phyloP scores from a whole-genome alignment of 1,139 yeast genomes.

The Scheffersomyces insectosa region DNA sequence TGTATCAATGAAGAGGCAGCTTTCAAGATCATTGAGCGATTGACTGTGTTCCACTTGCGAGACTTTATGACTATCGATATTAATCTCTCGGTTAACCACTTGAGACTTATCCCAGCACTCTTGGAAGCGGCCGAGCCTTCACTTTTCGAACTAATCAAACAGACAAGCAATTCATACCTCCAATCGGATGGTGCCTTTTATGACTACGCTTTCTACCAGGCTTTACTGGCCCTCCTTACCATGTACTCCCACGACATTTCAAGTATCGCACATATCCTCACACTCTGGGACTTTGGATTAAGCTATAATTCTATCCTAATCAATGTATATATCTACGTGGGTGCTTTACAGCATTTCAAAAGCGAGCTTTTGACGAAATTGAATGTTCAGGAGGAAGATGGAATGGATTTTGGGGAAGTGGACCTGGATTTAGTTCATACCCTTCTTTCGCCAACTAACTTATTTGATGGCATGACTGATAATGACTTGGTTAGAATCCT shows the following conservation, averaged over 20 bases:
- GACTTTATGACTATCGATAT: slow-evolving; percentile 83
- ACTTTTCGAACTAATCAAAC: slow-evolving; percentile 50
- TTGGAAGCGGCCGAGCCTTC: slow-evolving; percentile 50
- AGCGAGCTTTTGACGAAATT: slow-evolving; percentile 35
- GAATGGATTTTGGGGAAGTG: slow-evolving; percentile 17
- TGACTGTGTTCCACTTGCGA: slow-evolving; percentile 66
- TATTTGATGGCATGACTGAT: slow-evolving; percentile 33
- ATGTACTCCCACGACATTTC: slow-evolving; percentile 73
- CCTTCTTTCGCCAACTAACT: slow-evolving; percentile 33
- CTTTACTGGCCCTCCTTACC: slow-evolving; percentile 76
- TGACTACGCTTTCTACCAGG: slow-evolving; percentile 54
- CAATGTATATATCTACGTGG: slow-evolving; percentile 56
- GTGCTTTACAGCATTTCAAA: slow-evolving; percentile 48
- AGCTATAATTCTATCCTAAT: slow-evolving; percentile 46
- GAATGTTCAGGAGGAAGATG: slow-evolving; percentile 11
- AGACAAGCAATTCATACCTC: slow-evolving; percentile 31
- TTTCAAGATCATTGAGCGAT: slow-evolving; percentile 50
- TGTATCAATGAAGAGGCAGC: slow-evolving; percentile 39
- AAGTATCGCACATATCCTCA: slow-evolving; percentile 48
- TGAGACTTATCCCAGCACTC: slow-evolving; percentile 64
- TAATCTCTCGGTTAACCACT: slow-evolving; percentile 63
- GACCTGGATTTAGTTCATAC: slow-evolving; percentile 50
- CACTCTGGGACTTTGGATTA: slow-evolving; percentile 64
- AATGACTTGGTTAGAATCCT: slow-evolving; percentile 38
- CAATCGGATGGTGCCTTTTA: slow-evolving; percentile 30